Evolutionary conservation across 352 stramenopile genomes (phyloP).

Genomic region (Globisporangium iwayamae): DNA sequence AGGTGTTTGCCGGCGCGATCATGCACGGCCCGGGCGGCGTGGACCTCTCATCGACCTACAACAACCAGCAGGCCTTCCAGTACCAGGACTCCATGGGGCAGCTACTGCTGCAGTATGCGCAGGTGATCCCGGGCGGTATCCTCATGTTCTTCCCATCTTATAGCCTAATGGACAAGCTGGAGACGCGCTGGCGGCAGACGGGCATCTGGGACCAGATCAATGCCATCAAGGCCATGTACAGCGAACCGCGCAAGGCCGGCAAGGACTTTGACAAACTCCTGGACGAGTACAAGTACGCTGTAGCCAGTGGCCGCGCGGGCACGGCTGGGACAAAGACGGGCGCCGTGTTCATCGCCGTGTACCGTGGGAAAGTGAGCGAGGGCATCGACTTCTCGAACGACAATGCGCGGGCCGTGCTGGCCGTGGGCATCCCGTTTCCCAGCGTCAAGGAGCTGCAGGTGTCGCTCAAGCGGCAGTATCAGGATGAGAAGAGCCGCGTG

Average conservation of each 20-base stretch:
- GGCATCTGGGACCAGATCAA: conserved; percentile 62
- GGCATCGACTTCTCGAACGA: conserved; percentile 98
- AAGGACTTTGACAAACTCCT: conserved; percentile 82
- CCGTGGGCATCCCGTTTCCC: conserved; percentile 98
- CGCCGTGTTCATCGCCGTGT: conserved; percentile 96
- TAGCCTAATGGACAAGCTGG: conserved; percentile 70
- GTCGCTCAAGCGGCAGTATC: conserved; percentile 74
- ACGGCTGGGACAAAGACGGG: conserved; percentile 45
- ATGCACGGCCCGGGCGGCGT: conserved; percentile 66
- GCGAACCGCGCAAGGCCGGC: conserved; percentile 63
- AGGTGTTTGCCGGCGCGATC: conserved; percentile 75
- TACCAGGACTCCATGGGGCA: conserved; percentile 85
- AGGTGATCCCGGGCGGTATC: conserved; percentile 68
- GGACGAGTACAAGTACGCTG: conserved; percentile 66
- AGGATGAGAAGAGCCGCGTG: conserved; percentile 66
- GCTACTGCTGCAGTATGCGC: conserved; percentile 64
- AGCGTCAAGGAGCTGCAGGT: conserved; percentile 92
- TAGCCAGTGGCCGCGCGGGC: conserved; percentile 21
- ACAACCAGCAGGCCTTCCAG: conserved; percentile 73
- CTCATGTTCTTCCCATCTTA: conserved; percentile 89
- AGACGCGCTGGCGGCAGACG: conserved; percentile 62
- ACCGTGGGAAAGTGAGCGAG: conserved; percentile 98
- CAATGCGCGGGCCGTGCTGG: conserved; percentile 94
- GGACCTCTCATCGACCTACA: conserved; percentile 73
- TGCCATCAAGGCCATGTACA: conserved; percentile 57